Evolutionary conservation across 495 filamentous ascomycete species (phyloP), one percentile per base, ranked within the genome.

Genomic region (Penicillium cinerascens): DNA sequence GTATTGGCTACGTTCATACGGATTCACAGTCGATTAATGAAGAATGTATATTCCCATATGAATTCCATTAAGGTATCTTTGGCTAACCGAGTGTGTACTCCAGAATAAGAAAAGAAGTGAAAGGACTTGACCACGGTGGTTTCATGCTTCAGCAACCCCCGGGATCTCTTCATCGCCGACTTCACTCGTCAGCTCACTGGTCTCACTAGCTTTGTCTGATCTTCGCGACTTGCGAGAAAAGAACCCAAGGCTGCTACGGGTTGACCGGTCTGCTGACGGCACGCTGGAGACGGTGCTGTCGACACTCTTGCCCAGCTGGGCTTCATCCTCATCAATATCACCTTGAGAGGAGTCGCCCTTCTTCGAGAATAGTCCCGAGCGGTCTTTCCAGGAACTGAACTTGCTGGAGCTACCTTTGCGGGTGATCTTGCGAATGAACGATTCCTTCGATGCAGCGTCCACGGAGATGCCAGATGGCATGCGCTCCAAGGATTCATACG

Each of bases 371-470:
- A 83, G 64, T 16, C 79, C 75, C 20, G 79, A 81, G 49, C 86
- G 83, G 44, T 82, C 80, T 56, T 88, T 85, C 56, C 85, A 87
- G 6, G 86, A 80, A 60, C 83, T 86, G 69, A 91, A 91, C 67
- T 91, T 92, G 65, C 85, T 82, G 17, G 87, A 87, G 68, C 85
- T 88, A 49, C 87, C 81, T 63, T 92, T 92, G 42, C 88, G 84
- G 20, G 87, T 85, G 52, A 92, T 81, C 62, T 89, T 87, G 52
- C 84, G 79, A 55, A 85, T 81, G 37, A 90, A 79, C 3, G 82
- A 80, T 57, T 84, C 82, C 56, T 82, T 83, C 2, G 78, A 74
- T 10, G 74, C 63, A 38, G 81, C 78, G 40, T 92, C 88, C 15
- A 81, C 80, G 10, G 84, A 81, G 0, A 82, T 81, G 43, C 83